phyloP scores from a whole-genome alignment of 106 monocot genomes.

The Dioscorea alata region DNA sequence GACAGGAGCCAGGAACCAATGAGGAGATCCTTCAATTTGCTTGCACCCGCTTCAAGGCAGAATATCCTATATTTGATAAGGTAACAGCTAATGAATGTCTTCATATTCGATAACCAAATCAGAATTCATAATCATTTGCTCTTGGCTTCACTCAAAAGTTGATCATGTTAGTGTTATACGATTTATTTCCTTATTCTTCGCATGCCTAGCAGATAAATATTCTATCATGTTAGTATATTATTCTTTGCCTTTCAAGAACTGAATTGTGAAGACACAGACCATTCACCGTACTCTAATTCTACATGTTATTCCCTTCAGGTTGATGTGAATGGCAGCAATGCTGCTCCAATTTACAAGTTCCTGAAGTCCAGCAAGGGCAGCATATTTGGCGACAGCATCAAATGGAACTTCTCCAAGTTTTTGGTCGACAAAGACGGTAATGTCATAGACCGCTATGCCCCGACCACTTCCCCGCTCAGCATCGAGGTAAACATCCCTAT shows the following conservation, averaged over 20 bases:
- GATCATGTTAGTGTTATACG: no score
- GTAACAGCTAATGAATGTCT: slow-evolving; percentile 12
- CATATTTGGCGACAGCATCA: slow-evolving; percentile 71
- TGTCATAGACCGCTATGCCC: slow-evolving; percentile 86
- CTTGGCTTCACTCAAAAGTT: no score
- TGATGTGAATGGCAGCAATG: slow-evolving; percentile 77
- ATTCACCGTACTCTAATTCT: no score
- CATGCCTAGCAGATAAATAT: no score
- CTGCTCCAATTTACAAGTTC: slow-evolving; percentile 83
- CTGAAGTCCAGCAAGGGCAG: slow-evolving; percentile 81
- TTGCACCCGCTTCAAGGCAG: slow-evolving; percentile 96
- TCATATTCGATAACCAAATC: no score
- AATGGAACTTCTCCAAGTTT: slow-evolving; percentile 99
- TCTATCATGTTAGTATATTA: no score
- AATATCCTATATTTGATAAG: slow-evolving; percentile 98
- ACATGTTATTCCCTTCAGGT: slow-evolving; percentile 30
- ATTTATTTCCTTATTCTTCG: no score
- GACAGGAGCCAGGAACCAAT: slow-evolving; percentile 82
- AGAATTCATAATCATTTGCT: no score
- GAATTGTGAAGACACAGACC: no score
- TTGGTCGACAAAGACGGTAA: slow-evolving; percentile 84
- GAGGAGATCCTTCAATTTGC: slow-evolving; percentile 89
- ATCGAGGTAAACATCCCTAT: slow-evolving; percentile 47
- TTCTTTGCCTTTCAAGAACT: no score
- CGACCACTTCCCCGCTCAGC: slow-evolving; percentile 80